Conservation (phyloP, 2,329 filamentous ascomycete species). For the Cercospora zeina region DNA sequence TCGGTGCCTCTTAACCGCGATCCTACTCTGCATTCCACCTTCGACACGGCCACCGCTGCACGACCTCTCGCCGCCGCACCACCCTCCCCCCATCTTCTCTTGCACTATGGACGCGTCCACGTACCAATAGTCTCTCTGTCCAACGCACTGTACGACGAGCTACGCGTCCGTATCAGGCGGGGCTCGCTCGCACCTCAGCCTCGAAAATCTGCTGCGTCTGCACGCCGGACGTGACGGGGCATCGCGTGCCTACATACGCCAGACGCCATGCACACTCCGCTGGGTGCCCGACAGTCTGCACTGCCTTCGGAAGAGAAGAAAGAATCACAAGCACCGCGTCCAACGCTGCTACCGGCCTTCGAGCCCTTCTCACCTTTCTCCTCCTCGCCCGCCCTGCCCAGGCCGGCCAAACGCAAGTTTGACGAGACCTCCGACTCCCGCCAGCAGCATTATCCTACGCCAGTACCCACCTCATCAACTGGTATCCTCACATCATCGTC, state of each 20-base stretch:
- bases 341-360: conserved; percentile 74
- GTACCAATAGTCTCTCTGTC: conserved; percentile 20
- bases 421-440: conserved; percentile 50
- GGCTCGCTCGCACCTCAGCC: conserved; percentile 20
- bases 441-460: conserved; percentile 79
- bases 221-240: conserved; percentile 17
- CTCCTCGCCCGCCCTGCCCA: conserved; percentile 72
- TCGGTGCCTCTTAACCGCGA: conserved; percentile 12
- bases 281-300: conserved; percentile 19
- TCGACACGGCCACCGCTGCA: conserved; percentile 15
- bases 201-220: conserved; percentile 22
- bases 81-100: conserved; percentile 4
- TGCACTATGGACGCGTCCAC: conserved; percentile 21
- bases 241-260: conserved; percentile 31
- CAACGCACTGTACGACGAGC: conserved; percentile 13
- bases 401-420: conserved; percentile 66
- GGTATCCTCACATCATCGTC: conserved; percentile 88
- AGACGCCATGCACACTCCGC: conserved; percentile 32
- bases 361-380: conserved; percentile 62
- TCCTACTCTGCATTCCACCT: conserved; percentile 14
- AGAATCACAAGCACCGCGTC: conserved; percentile 40
- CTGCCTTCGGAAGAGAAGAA: conserved; percentile 26
- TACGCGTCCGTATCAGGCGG: conserved; percentile 24
- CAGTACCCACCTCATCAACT: conserved; percentile 89
- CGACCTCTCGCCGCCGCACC: conserved; percentile 11